Conservation (phyloP, 139 green algal genomes). For the Chlorella sp. region DNA sequence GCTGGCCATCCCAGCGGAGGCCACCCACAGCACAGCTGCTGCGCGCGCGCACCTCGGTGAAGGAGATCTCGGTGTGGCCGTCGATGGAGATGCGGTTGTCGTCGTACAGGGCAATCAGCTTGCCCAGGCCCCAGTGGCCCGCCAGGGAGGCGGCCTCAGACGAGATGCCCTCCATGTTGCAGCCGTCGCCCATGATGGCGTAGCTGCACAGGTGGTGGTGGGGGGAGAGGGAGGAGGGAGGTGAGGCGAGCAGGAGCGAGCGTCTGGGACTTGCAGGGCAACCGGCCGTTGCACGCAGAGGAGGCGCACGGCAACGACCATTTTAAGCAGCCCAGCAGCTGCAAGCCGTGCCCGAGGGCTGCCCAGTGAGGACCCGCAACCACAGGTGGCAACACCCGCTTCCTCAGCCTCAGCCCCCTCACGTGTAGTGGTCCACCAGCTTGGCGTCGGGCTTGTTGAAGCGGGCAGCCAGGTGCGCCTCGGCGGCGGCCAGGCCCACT, state of each 20-base stretch:
- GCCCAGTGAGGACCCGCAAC: too few relatives aligned
- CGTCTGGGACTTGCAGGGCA: background rate
- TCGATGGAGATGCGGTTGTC: constrained; percentile 99
- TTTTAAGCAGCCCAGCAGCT: too few relatives aligned
- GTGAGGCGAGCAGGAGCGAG: background rate
- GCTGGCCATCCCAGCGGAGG: too few relatives aligned
- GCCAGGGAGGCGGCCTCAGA: constrained; percentile 97
- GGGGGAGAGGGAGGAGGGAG: background rate
- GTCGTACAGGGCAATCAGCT: constrained; percentile 99
- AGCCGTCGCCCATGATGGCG: constrained; percentile 97
- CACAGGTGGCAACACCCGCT: background rate
- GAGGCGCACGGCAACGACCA: too few relatives aligned
- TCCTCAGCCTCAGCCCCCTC: constrained; percentile 15
- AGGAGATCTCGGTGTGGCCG: constrained; percentile 86
- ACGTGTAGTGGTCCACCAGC: constrained; percentile 99
- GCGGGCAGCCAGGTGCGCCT: constrained; percentile 94
- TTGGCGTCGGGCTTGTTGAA: constrained; percentile 98
- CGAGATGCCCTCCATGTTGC: constrained; percentile 99
- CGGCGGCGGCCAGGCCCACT: constrained; percentile 92
- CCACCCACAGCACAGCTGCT: too few relatives aligned
- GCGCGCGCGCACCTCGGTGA: too few relatives aligned
- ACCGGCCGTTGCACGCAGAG: too few relatives aligned
- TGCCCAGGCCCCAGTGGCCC: constrained; percentile 98
- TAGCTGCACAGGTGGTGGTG: constrained; percentile 68
- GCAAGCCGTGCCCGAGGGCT: too few relatives aligned